Percentiles rank a stretch among this genome's conserved stretches.
These are phyloP conservation scores for Xylaria sp. DNA, from an alignment of 2,329 filamentous ascomycete genomes.

Conservation along the genomic window DNA sequence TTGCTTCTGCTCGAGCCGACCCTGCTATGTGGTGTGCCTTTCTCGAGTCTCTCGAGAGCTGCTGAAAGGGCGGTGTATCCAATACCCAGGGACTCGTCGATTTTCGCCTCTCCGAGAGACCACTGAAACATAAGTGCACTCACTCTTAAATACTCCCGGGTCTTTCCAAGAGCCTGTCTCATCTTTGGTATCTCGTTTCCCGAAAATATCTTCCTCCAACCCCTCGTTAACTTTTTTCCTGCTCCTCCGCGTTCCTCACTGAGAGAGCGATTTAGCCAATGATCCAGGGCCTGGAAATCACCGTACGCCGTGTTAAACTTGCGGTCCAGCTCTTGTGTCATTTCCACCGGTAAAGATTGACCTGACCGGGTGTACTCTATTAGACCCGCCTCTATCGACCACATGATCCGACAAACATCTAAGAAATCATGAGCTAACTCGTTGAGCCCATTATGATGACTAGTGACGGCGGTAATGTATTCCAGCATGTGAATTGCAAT, in stretches of 20 bases:
- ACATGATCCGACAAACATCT: constrained; percentile 72
- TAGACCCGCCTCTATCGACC: constrained; percentile 74
- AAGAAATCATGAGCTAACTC: constrained; percentile 72
- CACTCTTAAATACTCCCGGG: constrained; percentile 70
- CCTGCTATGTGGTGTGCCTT: constrained; percentile 38
- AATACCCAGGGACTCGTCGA: constrained; percentile 69
- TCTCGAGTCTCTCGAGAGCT: constrained; percentile 65
- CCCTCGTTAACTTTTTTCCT: constrained; percentile 68
- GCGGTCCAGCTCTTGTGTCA: constrained; percentile 70
- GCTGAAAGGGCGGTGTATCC: constrained; percentile 74
- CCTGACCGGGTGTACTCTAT: constrained; percentile 60
- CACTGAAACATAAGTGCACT: constrained; percentile 73
- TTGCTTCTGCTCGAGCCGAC: constrained; percentile 36
- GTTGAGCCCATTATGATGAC: constrained; percentile 63
- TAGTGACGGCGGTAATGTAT: constrained; percentile 66
- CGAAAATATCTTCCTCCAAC: constrained; percentile 71
- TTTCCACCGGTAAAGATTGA: constrained; percentile 67
- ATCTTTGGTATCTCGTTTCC: constrained; percentile 71
- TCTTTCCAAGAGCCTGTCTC: constrained; percentile 64
- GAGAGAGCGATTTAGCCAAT: constrained; percentile 69
- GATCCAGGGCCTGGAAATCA: constrained; percentile 71
- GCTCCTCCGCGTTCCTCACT: constrained; percentile 70
- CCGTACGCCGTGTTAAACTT: constrained; percentile 69
- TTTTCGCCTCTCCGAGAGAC: constrained; percentile 67
- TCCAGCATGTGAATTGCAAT: constrained; percentile 73